Percentiles rank a stretch among this genome's conserved stretches.
Conservation (phyloP, 164 flowering plant genomes). For the Nymphaea thermarum region DNA sequence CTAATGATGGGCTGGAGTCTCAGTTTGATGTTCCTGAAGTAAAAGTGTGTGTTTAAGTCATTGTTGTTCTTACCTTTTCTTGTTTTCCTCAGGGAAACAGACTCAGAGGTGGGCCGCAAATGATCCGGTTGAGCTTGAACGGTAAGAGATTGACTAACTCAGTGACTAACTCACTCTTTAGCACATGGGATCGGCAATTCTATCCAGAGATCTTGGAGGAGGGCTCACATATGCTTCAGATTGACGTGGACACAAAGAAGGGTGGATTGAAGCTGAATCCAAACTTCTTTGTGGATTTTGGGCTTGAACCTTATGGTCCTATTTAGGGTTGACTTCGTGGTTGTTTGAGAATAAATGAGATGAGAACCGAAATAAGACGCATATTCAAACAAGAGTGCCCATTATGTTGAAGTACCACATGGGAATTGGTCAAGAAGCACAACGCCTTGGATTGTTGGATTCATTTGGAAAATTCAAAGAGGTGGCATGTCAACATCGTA, state of each 20-base stretch:
- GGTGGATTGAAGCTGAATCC: constrained; percentile 80
- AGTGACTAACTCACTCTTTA: constrained; percentile 91
- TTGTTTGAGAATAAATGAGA: no score
- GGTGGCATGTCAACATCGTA: no score
- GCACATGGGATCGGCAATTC: constrained; percentile 89
- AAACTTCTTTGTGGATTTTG: constrained; percentile 78
- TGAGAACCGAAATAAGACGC: no score
- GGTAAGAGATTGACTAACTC: constrained; percentile 93
- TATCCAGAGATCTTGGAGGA: constrained; percentile 69
- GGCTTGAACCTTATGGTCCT: constrained; percentile 85
- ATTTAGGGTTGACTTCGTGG: no score
- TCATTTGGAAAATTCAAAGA: no score
- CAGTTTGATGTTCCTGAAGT: constrained; percentile 77
- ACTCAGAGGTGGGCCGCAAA: constrained; percentile 93
- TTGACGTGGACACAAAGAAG: constrained; percentile 69
- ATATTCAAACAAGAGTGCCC: no score
- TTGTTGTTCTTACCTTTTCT: no score
- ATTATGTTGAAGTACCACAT: no score
- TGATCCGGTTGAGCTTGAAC: constrained; percentile 89
- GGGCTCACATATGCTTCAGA: constrained; percentile 89
- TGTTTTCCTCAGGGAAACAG: constrained; percentile 43
- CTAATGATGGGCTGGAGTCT: constrained; percentile 60
- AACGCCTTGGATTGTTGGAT: no score
- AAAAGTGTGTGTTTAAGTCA: constrained; percentile 30
- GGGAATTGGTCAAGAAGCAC: no score